phyloP scores from a whole-genome alignment of 2,329 filamentous ascomycete genomes.

The Juglanconis juglandina region DNA sequence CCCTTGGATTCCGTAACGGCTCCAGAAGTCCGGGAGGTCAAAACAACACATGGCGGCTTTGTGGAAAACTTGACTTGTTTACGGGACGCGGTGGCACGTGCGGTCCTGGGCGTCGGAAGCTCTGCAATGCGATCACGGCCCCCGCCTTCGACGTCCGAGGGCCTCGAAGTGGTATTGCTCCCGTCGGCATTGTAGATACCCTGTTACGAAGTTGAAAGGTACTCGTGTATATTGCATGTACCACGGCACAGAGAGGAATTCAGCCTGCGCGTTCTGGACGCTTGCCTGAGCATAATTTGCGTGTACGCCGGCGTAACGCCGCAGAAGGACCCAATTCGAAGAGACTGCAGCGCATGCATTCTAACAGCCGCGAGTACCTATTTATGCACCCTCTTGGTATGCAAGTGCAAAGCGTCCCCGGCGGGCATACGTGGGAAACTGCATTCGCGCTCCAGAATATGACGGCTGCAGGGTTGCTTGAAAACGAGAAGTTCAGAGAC shows the following conservation, averaged over 20 bases:
- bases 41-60: too few relatives aligned
- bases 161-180: too few relatives aligned
- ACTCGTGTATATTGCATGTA: too few relatives aligned
- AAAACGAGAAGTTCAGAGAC: too few relatives aligned
- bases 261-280: not conserved
- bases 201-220: too few relatives aligned
- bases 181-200: too few relatives aligned
- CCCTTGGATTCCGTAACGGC: too few relatives aligned
- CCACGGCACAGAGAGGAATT: too few relatives aligned
- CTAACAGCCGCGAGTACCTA: not conserved
- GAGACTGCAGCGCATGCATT: not conserved
- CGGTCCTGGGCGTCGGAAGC: not conserved
- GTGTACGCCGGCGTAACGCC: not conserved
- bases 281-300: not conserved
- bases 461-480: too few relatives aligned
- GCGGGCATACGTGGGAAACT: not conserved
- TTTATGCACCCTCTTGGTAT: not conserved
- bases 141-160: not conserved
- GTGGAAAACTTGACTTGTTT: too few relatives aligned
- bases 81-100: conserved; percentile 6
- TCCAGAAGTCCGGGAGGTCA: too few relatives aligned
- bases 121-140: too few relatives aligned
- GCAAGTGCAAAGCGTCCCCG: not conserved
- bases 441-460: not conserved
- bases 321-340: not conserved